phyloP scores from a whole-genome alignment of 2,329 filamentous ascomycete species.

The Fusarium xyrophilum region DNA sequence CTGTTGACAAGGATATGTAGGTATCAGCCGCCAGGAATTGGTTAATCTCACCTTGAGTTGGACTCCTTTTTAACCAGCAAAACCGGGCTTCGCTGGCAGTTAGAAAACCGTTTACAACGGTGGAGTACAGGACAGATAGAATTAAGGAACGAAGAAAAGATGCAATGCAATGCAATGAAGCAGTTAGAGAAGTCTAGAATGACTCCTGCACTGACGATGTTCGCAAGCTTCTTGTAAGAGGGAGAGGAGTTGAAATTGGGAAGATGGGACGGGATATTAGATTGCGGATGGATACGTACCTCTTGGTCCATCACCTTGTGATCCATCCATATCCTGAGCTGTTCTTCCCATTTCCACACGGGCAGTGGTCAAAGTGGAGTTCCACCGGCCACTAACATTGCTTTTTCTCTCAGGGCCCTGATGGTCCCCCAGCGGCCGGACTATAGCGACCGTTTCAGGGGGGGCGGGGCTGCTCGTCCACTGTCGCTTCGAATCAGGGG shows the following conservation, averaged over 20 bases:
- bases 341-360: slow-evolving; percentile 28
- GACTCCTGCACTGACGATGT: slow-evolving; percentile 21
- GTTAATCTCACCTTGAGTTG: slow-evolving; percentile 30
- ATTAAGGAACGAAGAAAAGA: slow-evolving; percentile 22
- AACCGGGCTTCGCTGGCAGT: slow-evolving; percentile 27
- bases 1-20: slow-evolving; percentile 10
- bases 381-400: slow-evolving; percentile 25
- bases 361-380: slow-evolving; percentile 6
- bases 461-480: slow-evolving; percentile 8
- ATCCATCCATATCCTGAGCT: slow-evolving; percentile 24
- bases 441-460: slow-evolving; percentile 33
- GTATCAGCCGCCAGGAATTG: slow-evolving; percentile 20
- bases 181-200: slow-evolving; percentile 19
- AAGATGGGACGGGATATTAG: slow-evolving; percentile 34
- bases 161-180: slow-evolving; percentile 19
- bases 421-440: slow-evolving; percentile 28
- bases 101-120: not conserved
- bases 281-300: slow-evolving; percentile 37
- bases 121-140: slow-evolving; percentile 1
- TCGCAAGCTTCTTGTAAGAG: slow-evolving; percentile 24
- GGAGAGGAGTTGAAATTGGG: slow-evolving; percentile 7
- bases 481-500: slow-evolving; percentile 23
- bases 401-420: slow-evolving; percentile 11
- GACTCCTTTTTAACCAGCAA: slow-evolving; percentile 33
- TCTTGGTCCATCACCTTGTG: slow-evolving; percentile 20